Base-by-base conservation (phyloP, 2,329 filamentous ascomycete species). In the Talaromyces islandicus region DNA sequence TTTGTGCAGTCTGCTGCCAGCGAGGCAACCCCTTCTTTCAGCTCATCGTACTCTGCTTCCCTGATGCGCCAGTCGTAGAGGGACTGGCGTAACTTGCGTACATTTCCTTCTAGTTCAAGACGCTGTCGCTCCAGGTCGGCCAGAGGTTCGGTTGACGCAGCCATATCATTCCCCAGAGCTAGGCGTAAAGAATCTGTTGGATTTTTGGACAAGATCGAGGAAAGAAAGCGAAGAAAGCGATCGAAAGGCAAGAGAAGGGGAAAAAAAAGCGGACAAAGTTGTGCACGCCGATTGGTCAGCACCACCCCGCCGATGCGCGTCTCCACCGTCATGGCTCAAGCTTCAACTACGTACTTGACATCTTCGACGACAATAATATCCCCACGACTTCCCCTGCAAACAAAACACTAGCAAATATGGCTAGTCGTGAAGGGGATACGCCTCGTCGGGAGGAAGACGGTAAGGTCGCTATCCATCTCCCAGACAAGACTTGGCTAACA, bases 51-150 rank as follows among this genome's bases (percentile, higher is more conserved):
- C 73, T 97, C 93, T 54, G 89, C 86, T 72, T 96, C 92, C 85
- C 90, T 95, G 58, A 87, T 88, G 64, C 90, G 89, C 93, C 93
- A 99, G 77, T 96, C 88, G 63, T 87, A 86, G 57, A 97, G 81
- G 7, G 89, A 87, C 68, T 88, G 85, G 59, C 85, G 85, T 21
- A 97, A 83, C 71, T 91, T 86, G 55, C 81, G 77, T 53, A 96
- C 83, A 64, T 88, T 91, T 41, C 86, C 83, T 73, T 96, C 90
- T 7, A 97, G 86, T 62, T 87, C 82, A 65, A 83, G 79, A 17
- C 90, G 85, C 69, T 93, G 90, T 63, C 83, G 84, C 73, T 96
- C 91, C 48, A 96, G 82, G 68, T 88, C 83, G 51, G 84, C 77
- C 56, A 92, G 81, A 58, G 81, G 81, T 65, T 84, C 80, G 57